Conservation (phyloP, 352 stramenopile species). For the Thraustochytrium sp. region DNA sequence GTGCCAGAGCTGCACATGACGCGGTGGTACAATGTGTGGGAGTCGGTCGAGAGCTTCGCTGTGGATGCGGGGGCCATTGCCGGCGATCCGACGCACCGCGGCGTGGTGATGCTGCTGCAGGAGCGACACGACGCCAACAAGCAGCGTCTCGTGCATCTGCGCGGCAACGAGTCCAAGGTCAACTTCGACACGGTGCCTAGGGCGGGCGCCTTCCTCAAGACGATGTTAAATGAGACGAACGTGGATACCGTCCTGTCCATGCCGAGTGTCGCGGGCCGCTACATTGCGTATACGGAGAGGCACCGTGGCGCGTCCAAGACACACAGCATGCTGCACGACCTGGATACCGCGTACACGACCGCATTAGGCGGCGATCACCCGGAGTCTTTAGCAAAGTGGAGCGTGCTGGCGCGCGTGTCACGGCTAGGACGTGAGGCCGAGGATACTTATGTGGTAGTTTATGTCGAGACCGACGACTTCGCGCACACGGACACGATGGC, state of each 20-base stretch:
- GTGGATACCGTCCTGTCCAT: not conserved
- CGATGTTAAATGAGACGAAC: not conserved
- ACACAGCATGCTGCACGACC: not conserved
- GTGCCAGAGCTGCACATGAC: not conserved
- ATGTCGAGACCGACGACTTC: too few relatives aligned
- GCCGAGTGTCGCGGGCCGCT: not conserved
- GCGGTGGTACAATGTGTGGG: not conserved
- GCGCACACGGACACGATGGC: too few relatives aligned
- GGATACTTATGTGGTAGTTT: not conserved
- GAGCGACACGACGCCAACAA: not conserved
- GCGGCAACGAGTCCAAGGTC: not conserved
- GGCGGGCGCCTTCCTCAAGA: not conserved
- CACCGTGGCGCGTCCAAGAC: not conserved
- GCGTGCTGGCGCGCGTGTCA: not conserved
- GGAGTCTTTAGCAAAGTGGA: not conserved
- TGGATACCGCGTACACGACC: not conserved
- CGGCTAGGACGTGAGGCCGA: not conserved
- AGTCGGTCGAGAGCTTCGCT: not conserved
- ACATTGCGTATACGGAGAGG: not conserved
- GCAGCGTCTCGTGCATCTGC: not conserved
- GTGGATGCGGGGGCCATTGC: not conserved
- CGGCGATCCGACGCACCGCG: not conserved
- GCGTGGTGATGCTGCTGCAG: not conserved
- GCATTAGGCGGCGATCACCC: not conserved
- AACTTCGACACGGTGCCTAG: too few relatives aligned